Base-by-base conservation (phyloP, 2,329 filamentous ascomycete species). In the Fusarium sp. region DNA sequence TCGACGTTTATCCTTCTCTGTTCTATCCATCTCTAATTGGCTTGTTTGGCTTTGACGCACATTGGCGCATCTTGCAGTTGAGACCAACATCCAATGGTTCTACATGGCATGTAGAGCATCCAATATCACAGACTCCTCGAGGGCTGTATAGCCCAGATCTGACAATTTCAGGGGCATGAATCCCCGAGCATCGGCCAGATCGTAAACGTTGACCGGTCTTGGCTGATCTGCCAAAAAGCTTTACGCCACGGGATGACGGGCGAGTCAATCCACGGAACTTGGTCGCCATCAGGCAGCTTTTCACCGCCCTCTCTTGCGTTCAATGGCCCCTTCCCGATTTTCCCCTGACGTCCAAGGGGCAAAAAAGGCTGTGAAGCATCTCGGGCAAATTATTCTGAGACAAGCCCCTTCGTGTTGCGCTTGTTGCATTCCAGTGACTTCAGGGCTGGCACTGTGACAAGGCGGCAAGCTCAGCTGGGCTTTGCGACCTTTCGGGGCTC, bases 401-500 rank as follows among this genome's bases (percentile, higher is more conserved):
- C 69, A 57, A 64, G 56, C 58, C 47, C 63, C 20, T 61, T 67
- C 56, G 61, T 60, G 47, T 59, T 59, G 62, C 52, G 54, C 45
- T 61, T 66, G 8, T 70, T 64, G 68, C 69, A 77, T 79, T 77
- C 73, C 69, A 74, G 35, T 18, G 22, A 40, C 63, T n/a, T 54
- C 61, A 58, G 59, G 59, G 50, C 33, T 69, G 54, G 60, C 50
- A 42, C 58, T 67, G 42, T 62, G 64, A 66, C 64, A 56, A 67
- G 20, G 57, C 45, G 35, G 50, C 45, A 45, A 25, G 62, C 68
- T 93, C 89, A 97, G 79, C 94, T 94, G 29, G 97, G 97, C 85
- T 97, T 97, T 22, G 97, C 97, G 68, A 98, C 97, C 87, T 99
- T 99, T 82, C 97, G 91, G 75, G 85, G 85, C 88, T 98, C 97